phyloP scores from a whole-genome alignment of 352 stramenopile genomes.

The Phytophthora kernoviae region DNA sequence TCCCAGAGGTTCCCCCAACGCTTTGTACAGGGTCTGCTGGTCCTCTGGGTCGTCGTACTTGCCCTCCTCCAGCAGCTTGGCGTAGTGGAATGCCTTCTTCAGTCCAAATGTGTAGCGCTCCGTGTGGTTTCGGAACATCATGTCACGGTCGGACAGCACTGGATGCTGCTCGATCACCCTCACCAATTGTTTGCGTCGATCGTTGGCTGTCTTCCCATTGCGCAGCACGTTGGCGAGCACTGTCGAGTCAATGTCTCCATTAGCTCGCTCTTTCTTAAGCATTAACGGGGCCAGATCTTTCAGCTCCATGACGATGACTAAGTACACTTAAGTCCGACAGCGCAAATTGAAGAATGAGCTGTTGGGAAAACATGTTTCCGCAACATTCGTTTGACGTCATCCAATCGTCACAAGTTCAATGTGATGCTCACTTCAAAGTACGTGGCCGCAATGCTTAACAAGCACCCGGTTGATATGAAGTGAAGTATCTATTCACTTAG shows the following conservation, averaged over 20 bases:
- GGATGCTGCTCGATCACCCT: conserved; percentile 28
- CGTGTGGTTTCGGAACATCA: conserved; percentile 36
- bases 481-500: background rate
- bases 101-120: conserved; percentile 35
- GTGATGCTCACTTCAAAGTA: too few species aligned
- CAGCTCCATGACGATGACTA: conserved; percentile 13
- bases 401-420: too few species aligned
- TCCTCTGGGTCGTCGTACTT: conserved; percentile 19
- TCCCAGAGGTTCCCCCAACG: conserved; percentile 20
- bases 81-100: conserved; percentile 33
- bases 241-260: conserved; percentile 24
- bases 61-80: conserved; percentile 24
- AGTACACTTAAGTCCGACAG: background rate
- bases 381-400: too few species aligned
- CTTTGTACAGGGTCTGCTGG: conserved; percentile 29
- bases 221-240: conserved; percentile 25
- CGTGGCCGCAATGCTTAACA: too few species aligned
- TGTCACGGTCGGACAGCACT: conserved; percentile 31
- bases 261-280: conserved; percentile 27
- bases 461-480: background rate
- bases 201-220: conserved; percentile 17
- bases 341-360: conserved; percentile 11
- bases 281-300: conserved; percentile 34
- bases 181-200: conserved; percentile 22
- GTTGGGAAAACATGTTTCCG: too few species aligned